These are phyloP conservation scores for Pleurozium schreberi DNA, from an alignment of 225 moss, liverwort and hornwort genomes.

Conservation along the genomic window DNA sequence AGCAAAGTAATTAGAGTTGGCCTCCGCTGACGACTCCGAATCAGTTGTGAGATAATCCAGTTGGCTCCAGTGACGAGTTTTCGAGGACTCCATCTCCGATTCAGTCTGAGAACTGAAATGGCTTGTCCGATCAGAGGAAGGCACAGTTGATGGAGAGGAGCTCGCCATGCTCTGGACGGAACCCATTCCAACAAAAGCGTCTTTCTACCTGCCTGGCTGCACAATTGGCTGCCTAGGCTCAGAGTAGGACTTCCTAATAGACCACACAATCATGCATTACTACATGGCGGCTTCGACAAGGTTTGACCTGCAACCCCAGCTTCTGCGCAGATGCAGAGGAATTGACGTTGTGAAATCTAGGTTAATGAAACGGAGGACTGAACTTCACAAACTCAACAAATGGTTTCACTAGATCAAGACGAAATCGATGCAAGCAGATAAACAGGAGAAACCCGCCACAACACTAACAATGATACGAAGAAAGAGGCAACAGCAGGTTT, in stretches of 20 bases:
- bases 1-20: no score
- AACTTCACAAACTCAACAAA: not conserved
- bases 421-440: no score
- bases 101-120: not conserved
- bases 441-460: no score
- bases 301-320: not conserved
- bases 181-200: not conserved
- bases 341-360: not conserved
- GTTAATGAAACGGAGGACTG: not conserved
- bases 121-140: not conserved
- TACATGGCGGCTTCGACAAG: not conserved
- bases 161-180: not conserved
- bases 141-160: not conserved
- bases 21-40: no score
- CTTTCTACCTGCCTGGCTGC: no score
- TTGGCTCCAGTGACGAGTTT: no score
- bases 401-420: no score
- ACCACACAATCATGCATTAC: no score
- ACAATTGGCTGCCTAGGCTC: not conserved
- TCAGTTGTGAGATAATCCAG: no score
- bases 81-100: not conserved
- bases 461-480: no score
- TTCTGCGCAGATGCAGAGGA: not conserved
- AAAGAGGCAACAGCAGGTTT: no score
- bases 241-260: not conserved